Conservation (phyloP, 306 rosid species). For the Begonia fuchsioides region DNA sequence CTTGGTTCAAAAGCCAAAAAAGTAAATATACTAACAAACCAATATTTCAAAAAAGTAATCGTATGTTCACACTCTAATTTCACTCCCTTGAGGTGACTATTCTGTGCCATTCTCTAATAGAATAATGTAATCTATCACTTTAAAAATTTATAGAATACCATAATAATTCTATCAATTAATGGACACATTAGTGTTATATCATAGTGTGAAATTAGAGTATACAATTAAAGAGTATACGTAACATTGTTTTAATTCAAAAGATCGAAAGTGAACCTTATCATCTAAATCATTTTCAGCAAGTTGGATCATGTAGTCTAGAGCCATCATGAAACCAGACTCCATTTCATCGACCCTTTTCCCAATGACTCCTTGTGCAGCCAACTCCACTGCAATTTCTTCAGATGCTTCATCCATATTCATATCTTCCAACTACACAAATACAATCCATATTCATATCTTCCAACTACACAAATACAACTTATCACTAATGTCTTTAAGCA, state of each 20-base stretch:
- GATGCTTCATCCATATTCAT: constrained; percentile 76
- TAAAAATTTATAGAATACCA: too few species aligned
- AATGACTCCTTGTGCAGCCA: constrained; percentile 95
- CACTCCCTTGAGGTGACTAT: too few species aligned
- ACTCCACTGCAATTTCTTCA: constrained; percentile 84
- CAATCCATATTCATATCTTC: constrained; percentile 65
- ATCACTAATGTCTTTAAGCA: too few species aligned
- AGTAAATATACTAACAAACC: background rate
- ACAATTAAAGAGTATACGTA: too few species aligned
- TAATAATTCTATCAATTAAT: background rate
- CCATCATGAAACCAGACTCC: constrained; percentile 88
- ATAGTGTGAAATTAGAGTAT: too few species aligned
- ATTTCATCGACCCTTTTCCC: constrained; percentile 94
- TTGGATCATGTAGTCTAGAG: constrained; percentile 85
- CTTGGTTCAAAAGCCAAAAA: too few species aligned
- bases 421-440: constrained; percentile 58
- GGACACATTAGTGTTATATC: too few species aligned
- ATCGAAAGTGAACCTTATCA: constrained; percentile 44
- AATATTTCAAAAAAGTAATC: background rate
- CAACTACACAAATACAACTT: constrained; percentile 30
- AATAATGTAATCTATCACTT: too few species aligned
- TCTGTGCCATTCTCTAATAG: too few species aligned
- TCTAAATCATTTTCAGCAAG: constrained; percentile 72
- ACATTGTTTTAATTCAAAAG: background rate
- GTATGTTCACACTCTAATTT: too few species aligned